These are phyloP conservation scores for Bruguiera hainesii DNA, from an alignment of 441 rosid genomes.

Conservation along the genomic window DNA sequence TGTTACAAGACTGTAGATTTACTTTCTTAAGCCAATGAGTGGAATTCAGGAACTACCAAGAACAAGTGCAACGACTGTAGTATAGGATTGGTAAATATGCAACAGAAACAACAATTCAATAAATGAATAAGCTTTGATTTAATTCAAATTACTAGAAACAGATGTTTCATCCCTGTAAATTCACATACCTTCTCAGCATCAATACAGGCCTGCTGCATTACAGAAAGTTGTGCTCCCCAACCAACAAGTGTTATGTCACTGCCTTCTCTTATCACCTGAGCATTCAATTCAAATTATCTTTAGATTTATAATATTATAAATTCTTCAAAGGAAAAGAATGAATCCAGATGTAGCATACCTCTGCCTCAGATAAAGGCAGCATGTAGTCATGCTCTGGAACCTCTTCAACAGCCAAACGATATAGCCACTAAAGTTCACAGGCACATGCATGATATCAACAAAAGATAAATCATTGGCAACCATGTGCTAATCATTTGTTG, in stretches of 20 bases:
- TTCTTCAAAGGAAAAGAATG: not conserved
- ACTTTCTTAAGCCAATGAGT: not conserved
- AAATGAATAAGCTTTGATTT: too few relatives aligned
- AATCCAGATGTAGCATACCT: conserved; percentile 39
- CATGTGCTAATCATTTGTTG: conserved; percentile 7
- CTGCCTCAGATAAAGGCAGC: conserved; percentile 83
- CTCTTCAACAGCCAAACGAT: conserved; percentile 79
- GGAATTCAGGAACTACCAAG: too few relatives aligned
- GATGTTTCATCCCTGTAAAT: conserved; percentile 3
- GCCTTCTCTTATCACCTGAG: conserved; percentile 76
- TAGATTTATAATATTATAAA: conserved; percentile 16
- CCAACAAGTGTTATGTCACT: conserved; percentile 85
- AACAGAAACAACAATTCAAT: too few relatives aligned
- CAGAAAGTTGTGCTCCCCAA: conserved; percentile 88
- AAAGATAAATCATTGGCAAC: conserved; percentile 6
- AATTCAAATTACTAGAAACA: not conserved
- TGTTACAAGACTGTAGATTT: not conserved
- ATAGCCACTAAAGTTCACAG: conserved; percentile 65
- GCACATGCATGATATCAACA: conserved; percentile 17
- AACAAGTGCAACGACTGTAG: too few relatives aligned
- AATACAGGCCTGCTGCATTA: conserved; percentile 78
- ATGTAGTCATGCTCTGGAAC: conserved; percentile 86
- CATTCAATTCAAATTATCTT: conserved; percentile 14
- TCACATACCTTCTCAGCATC: conserved; percentile 63
- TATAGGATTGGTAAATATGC: too few relatives aligned